phyloP scores from a whole-genome alignment of 202 grass and related monocot species.

The Carex sylvatica region DNA sequence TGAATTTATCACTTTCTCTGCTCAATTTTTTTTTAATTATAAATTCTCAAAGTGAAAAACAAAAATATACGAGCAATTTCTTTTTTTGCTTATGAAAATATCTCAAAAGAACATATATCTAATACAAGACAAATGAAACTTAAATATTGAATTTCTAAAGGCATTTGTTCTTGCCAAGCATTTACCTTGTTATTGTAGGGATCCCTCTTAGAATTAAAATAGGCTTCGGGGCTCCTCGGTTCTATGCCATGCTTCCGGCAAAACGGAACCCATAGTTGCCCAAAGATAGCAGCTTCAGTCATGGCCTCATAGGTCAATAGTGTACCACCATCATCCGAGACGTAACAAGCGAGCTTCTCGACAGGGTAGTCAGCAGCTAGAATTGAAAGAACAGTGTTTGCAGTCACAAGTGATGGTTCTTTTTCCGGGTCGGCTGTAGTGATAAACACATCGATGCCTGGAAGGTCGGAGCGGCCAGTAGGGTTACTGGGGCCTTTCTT shows the following conservation, averaged over 20 bases:
- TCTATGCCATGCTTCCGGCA: constrained; percentile 85
- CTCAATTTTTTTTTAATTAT: neutral
- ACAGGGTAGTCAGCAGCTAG: constrained; percentile 79
- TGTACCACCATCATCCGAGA: constrained; percentile 69
- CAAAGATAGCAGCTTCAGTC: constrained; percentile 62
- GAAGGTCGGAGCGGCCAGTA: constrained; percentile 39
- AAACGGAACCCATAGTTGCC: constrained; percentile 73
- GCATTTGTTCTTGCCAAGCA: neutral
- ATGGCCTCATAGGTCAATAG: constrained; percentile 80
- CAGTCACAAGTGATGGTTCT: constrained; percentile 68
- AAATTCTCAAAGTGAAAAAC: neutral
- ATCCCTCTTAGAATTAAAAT: constrained; percentile 65
- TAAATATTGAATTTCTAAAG: neutral
- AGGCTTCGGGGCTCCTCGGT: constrained; percentile 53
- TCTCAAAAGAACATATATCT: neutral
- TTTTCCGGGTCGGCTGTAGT: constrained; percentile 72
- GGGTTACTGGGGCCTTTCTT: constrained; percentile 28
- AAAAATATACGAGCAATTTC: neutral
- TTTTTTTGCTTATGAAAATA: neutral
- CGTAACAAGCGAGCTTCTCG: constrained; percentile 53
- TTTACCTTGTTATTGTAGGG: constrained; percentile 56
- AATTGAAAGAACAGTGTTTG: constrained; percentile 80
- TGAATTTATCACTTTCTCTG: neutral
- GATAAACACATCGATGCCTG: constrained; percentile 60
- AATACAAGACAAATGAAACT: neutral